phyloP scores from a whole-genome alignment of 805 yeast genomes.

The Candida saitoana region DNA sequence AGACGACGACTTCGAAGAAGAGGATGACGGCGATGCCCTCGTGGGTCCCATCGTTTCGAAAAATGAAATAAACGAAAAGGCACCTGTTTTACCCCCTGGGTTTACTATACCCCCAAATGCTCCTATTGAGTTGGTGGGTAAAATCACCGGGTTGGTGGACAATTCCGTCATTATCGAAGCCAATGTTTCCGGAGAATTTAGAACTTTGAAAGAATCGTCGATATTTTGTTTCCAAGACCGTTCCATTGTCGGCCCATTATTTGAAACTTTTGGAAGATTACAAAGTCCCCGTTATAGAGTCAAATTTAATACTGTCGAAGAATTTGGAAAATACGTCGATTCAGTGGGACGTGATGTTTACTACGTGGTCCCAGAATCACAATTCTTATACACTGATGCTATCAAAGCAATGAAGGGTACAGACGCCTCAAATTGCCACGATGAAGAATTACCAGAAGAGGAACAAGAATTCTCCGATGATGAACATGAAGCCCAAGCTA shows the following conservation, averaged over 20 bases:
- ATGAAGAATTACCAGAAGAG: constrained; percentile 88
- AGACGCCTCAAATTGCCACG: constrained; percentile 93
- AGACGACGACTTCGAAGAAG: constrained; percentile 16
- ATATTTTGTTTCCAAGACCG: constrained; percentile 74
- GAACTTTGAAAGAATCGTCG: constrained; percentile 77
- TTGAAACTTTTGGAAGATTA: constrained; percentile 87
- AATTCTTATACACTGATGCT: constrained; percentile 71
- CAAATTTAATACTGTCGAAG: constrained; percentile 52
- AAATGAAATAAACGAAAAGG: constrained; percentile 73
- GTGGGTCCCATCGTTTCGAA: constrained; percentile 72
- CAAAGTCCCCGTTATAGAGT: constrained; percentile 79
- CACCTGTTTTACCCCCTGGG: constrained; percentile 64
- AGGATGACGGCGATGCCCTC: constrained; percentile 42
- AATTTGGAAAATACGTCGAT: constrained; percentile 42
- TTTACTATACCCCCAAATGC: constrained; percentile 56
- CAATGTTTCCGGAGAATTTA: constrained; percentile 72
- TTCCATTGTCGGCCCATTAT: constrained; percentile 67
- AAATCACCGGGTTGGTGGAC: constrained; percentile 64
- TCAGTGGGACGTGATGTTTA: constrained; percentile 55
- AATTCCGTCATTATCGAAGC: constrained; percentile 70
- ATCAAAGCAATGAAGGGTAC: constrained; percentile 74
- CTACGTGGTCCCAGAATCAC: constrained; percentile 77
- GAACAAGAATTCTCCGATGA: constrained; percentile 96
- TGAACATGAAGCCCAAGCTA: constrained; percentile 75
- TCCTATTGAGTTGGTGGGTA: constrained; percentile 70